Evolutionary conservation across 140 eudicot species (phyloP).

Genomic region (Erigeron philadelphicus): DNA sequence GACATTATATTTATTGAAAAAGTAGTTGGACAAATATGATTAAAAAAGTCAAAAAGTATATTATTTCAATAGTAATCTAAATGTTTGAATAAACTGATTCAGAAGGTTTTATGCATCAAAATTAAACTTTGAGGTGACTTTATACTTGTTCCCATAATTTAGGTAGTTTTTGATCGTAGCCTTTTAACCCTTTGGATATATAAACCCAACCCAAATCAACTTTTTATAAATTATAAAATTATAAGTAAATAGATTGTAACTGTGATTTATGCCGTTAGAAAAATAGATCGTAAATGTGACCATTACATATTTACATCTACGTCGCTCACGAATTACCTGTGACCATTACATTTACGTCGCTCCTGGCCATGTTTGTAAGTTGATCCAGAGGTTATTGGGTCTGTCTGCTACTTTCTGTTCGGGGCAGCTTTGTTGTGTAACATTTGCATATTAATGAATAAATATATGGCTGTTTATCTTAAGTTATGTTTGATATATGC

Average conservation of each 20-base stretch:
- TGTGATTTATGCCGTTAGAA: no score
- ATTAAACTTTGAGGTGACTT: background rate
- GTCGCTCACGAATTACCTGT: no score
- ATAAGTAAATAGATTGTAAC: no score
- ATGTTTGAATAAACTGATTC: background rate
- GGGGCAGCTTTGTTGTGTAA: background rate
- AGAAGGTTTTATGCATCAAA: background rate
- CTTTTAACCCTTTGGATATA: no score
- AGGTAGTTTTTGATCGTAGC: background rate
- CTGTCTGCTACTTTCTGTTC: background rate
- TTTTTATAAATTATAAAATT: no score
- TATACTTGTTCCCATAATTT: background rate
- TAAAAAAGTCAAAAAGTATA: background rate
- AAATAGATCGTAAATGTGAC: no score
- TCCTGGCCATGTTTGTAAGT: background rate
- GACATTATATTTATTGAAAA: background rate
- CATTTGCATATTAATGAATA: background rate
- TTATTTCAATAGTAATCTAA: background rate
- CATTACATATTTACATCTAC: no score
- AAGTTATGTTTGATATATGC: slow-evolving; percentile 27
- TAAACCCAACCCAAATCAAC: no score
- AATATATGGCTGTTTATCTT: background rate
- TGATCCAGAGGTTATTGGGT: slow-evolving; percentile 14
- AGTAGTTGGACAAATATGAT: background rate
- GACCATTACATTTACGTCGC: no score